Base-by-base conservation (phyloP, 805 yeast species). In the Isabelozyma pseudorhagii region DNA sequence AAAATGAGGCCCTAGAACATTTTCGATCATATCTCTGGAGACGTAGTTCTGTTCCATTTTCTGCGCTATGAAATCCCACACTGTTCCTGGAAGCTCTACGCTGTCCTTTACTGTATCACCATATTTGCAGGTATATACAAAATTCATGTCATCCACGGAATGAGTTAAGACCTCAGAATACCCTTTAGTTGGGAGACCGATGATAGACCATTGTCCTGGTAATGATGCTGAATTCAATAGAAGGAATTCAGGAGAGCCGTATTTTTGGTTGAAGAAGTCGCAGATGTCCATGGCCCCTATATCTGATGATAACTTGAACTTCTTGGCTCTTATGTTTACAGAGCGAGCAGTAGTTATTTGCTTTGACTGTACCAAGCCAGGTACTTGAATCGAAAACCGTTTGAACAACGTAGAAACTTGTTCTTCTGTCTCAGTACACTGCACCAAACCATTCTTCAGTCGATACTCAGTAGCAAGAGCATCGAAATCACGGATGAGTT, bases 121-220 rank as follows among this genome's bases (percentile, higher is more conserved):
- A 68, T 72, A 74, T 17, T 56, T 61, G 28, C 68, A 64, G 1
- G 67, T 8, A 2, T 38, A 38, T 2, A 76, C 65, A 1, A 25
- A 42, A 2, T 58, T 28, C 0, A 61, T 57, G 8, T 56, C 57
- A 50, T 82, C 83, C 0, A 84, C 75, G 0, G 89, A 86, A 60
- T 87, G 90, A 2, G 86, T 77, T 10, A 85, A 71, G 2, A 81
- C 78, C 15, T 74, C 74, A 28, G 83, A 72, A 34, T 67, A 58
- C 9, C 61, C 65, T 0, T 29, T 46, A 4, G 72, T 69, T 0
- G 92, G 92, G 1, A 90, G 55, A 0, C 96, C 97, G 48, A 94
- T 80, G 5, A 94, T 83, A 0, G 96, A 83, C 93, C 96, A 90
- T 50, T 82, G 77, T 0, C 98, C 97, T 0, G 97, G 96, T 1